A percentile compares a stretch with the other conserved stretches of the same genome.
These are phyloP conservation scores for Russula sp. DNA, from an alignment of 768 basidiomycete genomes.

Conservation along the genomic window DNA sequence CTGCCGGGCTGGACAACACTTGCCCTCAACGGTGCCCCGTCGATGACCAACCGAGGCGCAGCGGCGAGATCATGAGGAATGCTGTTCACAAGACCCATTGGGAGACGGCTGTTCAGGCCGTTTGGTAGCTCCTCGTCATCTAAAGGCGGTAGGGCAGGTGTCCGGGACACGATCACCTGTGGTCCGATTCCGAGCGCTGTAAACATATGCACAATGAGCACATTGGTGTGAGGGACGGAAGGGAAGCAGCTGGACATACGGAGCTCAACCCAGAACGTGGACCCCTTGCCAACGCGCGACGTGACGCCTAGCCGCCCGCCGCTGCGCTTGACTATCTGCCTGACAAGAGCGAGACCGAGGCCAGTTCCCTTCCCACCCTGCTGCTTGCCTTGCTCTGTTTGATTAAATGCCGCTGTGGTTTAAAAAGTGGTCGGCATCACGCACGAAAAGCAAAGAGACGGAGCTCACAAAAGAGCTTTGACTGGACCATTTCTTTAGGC, in stretches of 20 bases:
- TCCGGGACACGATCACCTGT: slow-evolving; percentile 34
- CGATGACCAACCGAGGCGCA: not conserved
- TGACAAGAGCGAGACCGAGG: slow-evolving; percentile 43
- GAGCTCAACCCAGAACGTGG: slow-evolving; percentile 85
- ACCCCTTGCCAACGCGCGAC: slow-evolving; percentile 52
- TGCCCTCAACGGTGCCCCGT: not conserved
- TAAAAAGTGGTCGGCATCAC: not conserved
- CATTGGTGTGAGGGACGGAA: not conserved
- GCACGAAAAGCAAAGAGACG: not conserved
- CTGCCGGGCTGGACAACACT: not conserved
- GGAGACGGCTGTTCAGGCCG: not conserved
- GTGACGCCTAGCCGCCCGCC: slow-evolving; percentile 39
- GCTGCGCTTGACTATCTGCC: slow-evolving; percentile 46
- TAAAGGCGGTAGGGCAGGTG: slow-evolving; percentile 22
- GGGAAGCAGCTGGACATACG: slow-evolving; percentile 32
- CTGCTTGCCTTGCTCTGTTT: slow-evolving; percentile 67
- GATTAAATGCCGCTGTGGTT: slow-evolving; percentile 58
- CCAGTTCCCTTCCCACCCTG: slow-evolving; percentile 56
- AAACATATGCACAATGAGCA: not conserved
- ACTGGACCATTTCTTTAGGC: slow-evolving; percentile 59
- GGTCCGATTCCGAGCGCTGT: slow-evolving; percentile 62
- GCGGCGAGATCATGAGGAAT: not conserved
- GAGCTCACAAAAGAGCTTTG: slow-evolving; percentile 61
- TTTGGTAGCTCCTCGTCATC: not conserved
- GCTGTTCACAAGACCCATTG: slow-evolving; percentile 5